A percentile compares a stretch with the other conserved stretches of the same genome.
These are phyloP conservation scores for Pseudogymnoascus sp. DNA, from an alignment of 2,329 filamentous ascomycete genomes.

Conservation along the genomic window DNA sequence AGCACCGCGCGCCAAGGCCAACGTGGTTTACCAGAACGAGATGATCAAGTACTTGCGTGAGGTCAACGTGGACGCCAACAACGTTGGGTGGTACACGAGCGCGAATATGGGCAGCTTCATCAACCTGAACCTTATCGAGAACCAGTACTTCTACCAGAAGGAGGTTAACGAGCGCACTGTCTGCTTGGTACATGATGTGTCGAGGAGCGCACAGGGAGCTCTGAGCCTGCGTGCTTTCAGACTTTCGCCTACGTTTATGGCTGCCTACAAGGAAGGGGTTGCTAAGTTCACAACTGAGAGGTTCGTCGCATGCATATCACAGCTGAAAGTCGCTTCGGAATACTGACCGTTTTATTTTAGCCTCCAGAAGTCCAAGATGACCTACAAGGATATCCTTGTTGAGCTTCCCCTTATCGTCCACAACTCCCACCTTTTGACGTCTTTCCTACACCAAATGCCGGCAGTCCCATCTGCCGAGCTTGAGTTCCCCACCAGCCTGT, in stretches of 20 bases:
- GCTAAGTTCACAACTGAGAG: constrained; percentile 89
- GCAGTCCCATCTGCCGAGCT: constrained; percentile 57
- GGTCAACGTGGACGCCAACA: constrained; percentile 97
- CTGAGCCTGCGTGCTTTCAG: constrained; percentile 86
- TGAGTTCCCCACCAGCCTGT: constrained; percentile 67
- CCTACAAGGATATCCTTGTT: constrained; percentile 86
- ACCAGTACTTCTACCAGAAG: constrained; percentile 95
- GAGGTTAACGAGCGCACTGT: constrained; percentile 78
- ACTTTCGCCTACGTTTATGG: constrained; percentile 78
- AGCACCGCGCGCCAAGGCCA: constrained; percentile 85
- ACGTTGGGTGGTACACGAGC: constrained; percentile 97
- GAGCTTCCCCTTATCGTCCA: constrained; percentile 85
- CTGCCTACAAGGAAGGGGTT: constrained; percentile 76
- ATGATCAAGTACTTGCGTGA: constrained; percentile 96
- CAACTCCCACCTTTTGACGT: constrained; percentile 95
- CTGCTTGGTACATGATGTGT: constrained; percentile 88
- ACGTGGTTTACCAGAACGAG: constrained; percentile 80
- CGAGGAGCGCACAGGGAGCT: constrained; percentile 85
- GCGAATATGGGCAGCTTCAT: constrained; percentile 98
- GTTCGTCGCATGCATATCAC: constrained; percentile 43
- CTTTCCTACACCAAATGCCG: constrained; percentile 88
- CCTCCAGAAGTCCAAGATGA: constrained; percentile 86
- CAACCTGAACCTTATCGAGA: constrained; percentile 92
- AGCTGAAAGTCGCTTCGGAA: not conserved
- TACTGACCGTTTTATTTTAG: constrained; percentile 36